Conservation (phyloP, 2,329 filamentous ascomycete genomes). For the Akanthomyces uredinophilus region DNA sequence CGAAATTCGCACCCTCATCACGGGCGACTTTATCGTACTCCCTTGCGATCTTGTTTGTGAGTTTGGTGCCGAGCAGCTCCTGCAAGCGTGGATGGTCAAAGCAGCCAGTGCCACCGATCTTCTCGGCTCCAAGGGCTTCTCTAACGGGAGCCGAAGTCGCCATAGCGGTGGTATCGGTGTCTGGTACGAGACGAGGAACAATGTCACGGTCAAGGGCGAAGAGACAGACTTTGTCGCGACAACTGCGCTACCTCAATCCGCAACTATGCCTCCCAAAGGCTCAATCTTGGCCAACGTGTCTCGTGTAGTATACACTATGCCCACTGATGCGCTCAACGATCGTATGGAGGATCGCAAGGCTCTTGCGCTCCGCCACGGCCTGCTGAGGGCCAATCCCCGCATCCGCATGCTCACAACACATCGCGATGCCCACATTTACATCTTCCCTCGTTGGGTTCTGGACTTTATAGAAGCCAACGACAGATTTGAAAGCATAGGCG, state of each 20-base stretch:
- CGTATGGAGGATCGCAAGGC: slow-evolving; percentile 69
- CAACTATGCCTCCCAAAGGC: slow-evolving; percentile 40
- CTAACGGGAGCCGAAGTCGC: slow-evolving; percentile 32
- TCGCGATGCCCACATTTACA: slow-evolving; percentile 89
- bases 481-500: slow-evolving; percentile 78
- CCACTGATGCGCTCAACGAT: slow-evolving; percentile 85
- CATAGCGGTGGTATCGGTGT: slow-evolving; percentile 78
- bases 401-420: slow-evolving; percentile 78
- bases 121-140: slow-evolving; percentile 43
- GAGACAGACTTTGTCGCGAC: slow-evolving; percentile 90
- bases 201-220: slow-evolving; percentile 76
- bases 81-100: slow-evolving; percentile 90
- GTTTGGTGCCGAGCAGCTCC: slow-evolving; percentile 71
- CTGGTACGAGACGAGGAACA: slow-evolving; percentile 81
- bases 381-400: slow-evolving; percentile 69
- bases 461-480: slow-evolving; percentile 77
- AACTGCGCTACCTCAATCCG: slow-evolving; percentile 57
- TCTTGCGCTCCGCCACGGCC: slow-evolving; percentile 68
- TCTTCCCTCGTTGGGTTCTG: slow-evolving; percentile 88
- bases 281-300: slow-evolving; percentile 65
- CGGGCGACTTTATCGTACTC: slow-evolving; percentile 80
- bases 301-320: slow-evolving; percentile 79
- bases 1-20: slow-evolving; percentile 73
- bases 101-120: slow-evolving; percentile 63
- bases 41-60: slow-evolving; percentile 94